Conservation (phyloP, 2,329 filamentous ascomycete species). For the Huntiella abstrusa region DNA sequence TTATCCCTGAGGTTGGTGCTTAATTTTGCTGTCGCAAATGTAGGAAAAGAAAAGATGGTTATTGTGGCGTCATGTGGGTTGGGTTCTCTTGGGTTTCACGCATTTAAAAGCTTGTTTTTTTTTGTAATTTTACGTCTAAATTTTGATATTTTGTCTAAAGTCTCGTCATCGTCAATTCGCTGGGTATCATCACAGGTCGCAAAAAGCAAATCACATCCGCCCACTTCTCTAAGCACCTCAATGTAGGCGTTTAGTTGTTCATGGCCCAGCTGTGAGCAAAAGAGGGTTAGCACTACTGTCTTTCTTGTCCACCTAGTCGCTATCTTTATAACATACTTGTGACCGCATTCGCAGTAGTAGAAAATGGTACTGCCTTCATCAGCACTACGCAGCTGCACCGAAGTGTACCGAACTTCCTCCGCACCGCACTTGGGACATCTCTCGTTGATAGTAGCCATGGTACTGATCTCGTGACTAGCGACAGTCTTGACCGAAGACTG, state of each 20-base stretch:
- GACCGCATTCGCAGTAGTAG: conserved; percentile 70
- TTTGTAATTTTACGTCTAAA: conserved; percentile 4
- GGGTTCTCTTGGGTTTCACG: neutral
- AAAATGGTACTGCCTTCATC: conserved; percentile 92
- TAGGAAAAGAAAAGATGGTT: neutral
- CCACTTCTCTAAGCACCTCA: too few species aligned
- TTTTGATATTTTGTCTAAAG: conserved; percentile 8
- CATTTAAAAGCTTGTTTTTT: conserved; percentile 6
- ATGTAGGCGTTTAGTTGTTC: conserved; percentile 31
- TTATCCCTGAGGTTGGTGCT: conserved; percentile 49
- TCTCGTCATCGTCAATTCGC: conserved; percentile 11
- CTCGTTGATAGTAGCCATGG: conserved; percentile 46
- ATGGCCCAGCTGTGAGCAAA: conserved; percentile 28
- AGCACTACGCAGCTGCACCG: conserved; percentile 71
- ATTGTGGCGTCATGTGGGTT: conserved; percentile 3
- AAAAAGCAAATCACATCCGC: conserved; percentile 7
- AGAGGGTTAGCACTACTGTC: conserved; percentile 13
- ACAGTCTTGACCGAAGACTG: conserved; percentile 69
- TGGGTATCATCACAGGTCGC: conserved; percentile 11
- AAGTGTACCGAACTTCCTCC: conserved; percentile 67
- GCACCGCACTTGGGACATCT: conserved; percentile 66
- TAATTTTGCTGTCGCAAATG: conserved; percentile 13
- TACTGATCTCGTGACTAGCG: conserved; percentile 57
- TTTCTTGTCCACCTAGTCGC: conserved; percentile 2
- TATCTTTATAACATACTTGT: conserved; percentile 41